Base-by-base conservation (phyloP, 2,329 filamentous ascomycete species). In the Exserohilum rostratum region DNA sequence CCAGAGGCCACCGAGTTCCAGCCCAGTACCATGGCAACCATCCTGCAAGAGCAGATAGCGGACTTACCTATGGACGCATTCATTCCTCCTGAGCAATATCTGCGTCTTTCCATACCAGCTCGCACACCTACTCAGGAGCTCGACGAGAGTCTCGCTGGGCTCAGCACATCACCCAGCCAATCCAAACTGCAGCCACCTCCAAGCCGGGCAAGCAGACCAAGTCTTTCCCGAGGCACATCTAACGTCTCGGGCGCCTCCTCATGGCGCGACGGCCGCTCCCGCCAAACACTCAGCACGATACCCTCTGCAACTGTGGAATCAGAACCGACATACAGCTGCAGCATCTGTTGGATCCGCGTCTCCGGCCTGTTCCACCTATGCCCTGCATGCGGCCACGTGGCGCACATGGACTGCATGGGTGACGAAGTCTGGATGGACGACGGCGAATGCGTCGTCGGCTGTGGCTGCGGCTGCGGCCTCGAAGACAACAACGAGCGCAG, bases 301-400 rank as follows among this genome's bases (percentile, higher is more conserved):
- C 43, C 57, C 3, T 40, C 61, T 15, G 65, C 62, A 38, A 45
- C 54, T n/a, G 22, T 39, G 10, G 60, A 61, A 35, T 43, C 46
- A 2, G 66, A 70, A 10, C 58, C 62, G 1, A 62, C 70, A 0
- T 72, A 72, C 47, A 69, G 65, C 42, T 76, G 74, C 58, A 69
- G 67, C 33, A 72, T 76, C 33, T 76, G 74, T 54, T 76, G 73
- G 74, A 69, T 76, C 35, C 66, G 68, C 7, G 68, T 76, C 18
- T 62, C 59, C 1, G 73, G 74, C 2, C 64, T 73, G 15, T 74
- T 76, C 50, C 68, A 69, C 27, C 60, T 74, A 1, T 76, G 74
- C 35, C 70, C 70, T 1, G 60, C 66, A 2, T 76, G 74, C 50
- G 70, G 72, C 7, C 72, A 75, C 35, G 65, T 75, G 10, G 72